Base-by-base conservation (phyloP, 306 rosid genomes). In the Cucurbita moschata region DNA sequence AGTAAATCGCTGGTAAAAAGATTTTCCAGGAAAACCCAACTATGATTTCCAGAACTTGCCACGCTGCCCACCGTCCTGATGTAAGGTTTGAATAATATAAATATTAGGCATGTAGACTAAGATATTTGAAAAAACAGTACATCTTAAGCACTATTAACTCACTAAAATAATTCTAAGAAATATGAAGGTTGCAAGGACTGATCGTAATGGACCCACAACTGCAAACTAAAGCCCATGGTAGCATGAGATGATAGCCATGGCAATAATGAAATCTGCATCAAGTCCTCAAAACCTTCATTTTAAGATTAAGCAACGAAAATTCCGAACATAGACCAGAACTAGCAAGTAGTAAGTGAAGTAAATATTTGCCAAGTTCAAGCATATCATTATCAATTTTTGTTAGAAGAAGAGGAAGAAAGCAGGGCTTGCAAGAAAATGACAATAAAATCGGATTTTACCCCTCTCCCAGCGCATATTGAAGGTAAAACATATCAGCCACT, bases 31-130 rank as follows among this genome's bases (percentile, higher is more conserved):
- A 66, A 83, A 75, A 81, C 81, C 97, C 98, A 94, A 69, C 77
- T 75, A 79, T 90, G 87, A 73, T 78, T 82, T 65, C 89, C 90
- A 4, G 87, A 78, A 74, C 57, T 81, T 58, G 97, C 96, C 77
- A 80, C 79, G 82, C 81, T 86, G 76, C 98, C 98, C 42, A 94
- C 88, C 54, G 79, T 77, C 85, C 98, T 94, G 83, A 78, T 18
- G 74, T 15, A 15, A 30, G 30, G 44, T 69, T 72, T 18, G 21
- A 40, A 49, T 55, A 64, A 68, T 39, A 26, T 58, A 58, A 40
- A 54, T 9, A 39, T 55, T 53, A 53, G 63, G 47, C 15, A 59
- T 23, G 66, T 35, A 58, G 10, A 15, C 52, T 57, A 58, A 56
- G 30, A 57, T 56, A 73, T 46, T 21, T 23, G 42, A 51, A 53